phyloP scores from a whole-genome alignment of 1,139 yeast genomes.

The Protomyces arabidopsidicola region DNA sequence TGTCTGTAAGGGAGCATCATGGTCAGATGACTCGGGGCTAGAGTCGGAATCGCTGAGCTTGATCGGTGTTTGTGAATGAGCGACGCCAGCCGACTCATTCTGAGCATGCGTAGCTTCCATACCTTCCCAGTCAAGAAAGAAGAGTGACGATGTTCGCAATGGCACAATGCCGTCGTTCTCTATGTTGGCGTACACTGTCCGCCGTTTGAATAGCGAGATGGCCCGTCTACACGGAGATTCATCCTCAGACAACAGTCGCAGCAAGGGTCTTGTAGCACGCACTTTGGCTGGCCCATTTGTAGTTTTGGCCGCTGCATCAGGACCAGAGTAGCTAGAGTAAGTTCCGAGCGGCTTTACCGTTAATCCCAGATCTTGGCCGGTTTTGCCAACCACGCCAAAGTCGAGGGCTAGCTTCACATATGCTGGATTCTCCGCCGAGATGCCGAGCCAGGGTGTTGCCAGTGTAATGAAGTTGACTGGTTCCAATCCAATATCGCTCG shows the following conservation, averaged over 20 bases:
- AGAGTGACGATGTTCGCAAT: slow-evolving; percentile 72
- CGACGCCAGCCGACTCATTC: background rate
- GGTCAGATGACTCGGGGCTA: background rate
- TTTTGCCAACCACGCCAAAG: slow-evolving; percentile 85
- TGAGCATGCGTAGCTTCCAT: slow-evolving; percentile 42
- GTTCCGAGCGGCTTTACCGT: slow-evolving; percentile 39
- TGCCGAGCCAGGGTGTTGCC: slow-evolving; percentile 86
- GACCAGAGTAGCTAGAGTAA: background rate
- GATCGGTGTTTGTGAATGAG: background rate
- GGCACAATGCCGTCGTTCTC: slow-evolving; percentile 94
- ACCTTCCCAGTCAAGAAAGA: slow-evolving; percentile 72
- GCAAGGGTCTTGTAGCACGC: slow-evolving; percentile 50
- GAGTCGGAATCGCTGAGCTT: background rate
- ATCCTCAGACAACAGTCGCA: slow-evolving; percentile 58
- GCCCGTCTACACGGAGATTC: slow-evolving; percentile 73
- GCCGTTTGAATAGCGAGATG: slow-evolving; percentile 56
- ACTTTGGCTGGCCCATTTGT: slow-evolving; percentile 3
- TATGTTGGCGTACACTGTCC: slow-evolving; percentile 75
- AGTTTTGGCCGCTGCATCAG: background rate
- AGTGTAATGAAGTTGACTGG: slow-evolving; percentile 81
- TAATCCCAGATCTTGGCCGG: slow-evolving; percentile 88
- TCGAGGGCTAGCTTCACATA: slow-evolving; percentile 78
- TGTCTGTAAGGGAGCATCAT: background rate
- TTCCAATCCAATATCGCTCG: slow-evolving; percentile 43
- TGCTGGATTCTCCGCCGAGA: slow-evolving; percentile 79